phyloP scores from a whole-genome alignment of 2,329 filamentous ascomycete species.

The Curvularia hawaiiensis region DNA sequence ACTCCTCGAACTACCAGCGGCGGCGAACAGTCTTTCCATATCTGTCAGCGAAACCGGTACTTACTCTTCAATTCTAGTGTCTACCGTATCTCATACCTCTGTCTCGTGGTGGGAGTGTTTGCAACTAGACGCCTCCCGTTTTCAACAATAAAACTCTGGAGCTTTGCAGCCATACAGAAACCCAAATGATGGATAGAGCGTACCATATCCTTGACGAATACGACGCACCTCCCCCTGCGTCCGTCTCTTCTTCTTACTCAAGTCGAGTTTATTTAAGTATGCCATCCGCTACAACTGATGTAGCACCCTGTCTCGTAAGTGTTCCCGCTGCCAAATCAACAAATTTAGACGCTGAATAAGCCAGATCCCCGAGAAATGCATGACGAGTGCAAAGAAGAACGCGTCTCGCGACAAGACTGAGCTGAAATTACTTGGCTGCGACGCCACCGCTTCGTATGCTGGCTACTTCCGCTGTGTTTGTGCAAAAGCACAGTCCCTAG shows the following conservation, averaged over 20 bases:
- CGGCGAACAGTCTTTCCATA: background rate
- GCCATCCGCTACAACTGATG: background rate
- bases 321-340: too few relatives aligned
- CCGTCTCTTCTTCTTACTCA: background rate
- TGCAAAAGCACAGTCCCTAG: conserved; percentile 1
- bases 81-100: background rate
- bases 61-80: background rate
- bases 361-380: conserved; percentile 12
- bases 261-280: background rate
- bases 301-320: conserved; percentile 1
- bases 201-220: background rate
- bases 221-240: background rate
- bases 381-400: background rate
- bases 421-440: conserved; percentile 4
- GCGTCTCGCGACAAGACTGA: background rate
- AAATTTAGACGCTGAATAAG: background rate
- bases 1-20: background rate
- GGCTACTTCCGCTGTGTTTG: conserved; percentile 14
- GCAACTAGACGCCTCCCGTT: background rate
- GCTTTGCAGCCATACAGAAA: background rate
- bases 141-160: background rate
- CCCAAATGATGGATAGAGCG: background rate
- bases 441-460: background rate
- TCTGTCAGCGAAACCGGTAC: background rate
- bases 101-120: background rate